Evolutionary conservation across 345 rosid genomes (phyloP).

Genomic region (Capsella bursapastoris): DNA sequence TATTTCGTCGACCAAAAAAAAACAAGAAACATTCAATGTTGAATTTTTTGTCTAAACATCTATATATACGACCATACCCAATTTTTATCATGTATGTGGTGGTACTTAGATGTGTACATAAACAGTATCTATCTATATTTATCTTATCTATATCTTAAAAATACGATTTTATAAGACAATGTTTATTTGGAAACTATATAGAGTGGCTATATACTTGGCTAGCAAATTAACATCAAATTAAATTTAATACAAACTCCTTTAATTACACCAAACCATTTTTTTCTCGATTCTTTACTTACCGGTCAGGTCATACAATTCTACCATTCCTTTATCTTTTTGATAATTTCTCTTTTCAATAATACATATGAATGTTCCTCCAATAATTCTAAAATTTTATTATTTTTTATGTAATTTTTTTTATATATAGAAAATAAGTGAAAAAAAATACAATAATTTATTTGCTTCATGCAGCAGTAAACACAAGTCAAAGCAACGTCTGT

Average conservation of each 20-base stretch:
- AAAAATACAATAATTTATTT: conserved; percentile 6
- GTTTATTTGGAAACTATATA: background rate
- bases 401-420: background rate
- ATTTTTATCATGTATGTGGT: background rate
- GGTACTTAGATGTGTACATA: conserved; percentile 6
- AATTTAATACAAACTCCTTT: background rate
- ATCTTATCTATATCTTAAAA: conserved; percentile 1
- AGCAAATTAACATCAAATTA: conserved; percentile 33
- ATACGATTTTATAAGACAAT: conserved; percentile 13
- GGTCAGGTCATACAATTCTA: conserved; percentile 35
- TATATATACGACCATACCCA: background rate
- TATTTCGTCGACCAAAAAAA: background rate
- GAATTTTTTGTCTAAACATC: background rate
- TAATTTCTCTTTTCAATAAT: background rate
- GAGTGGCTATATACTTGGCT: conserved; percentile 25
- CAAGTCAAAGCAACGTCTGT: conserved; percentile 42
- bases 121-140: conserved; percentile 13
- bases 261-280: conserved; percentile 38
- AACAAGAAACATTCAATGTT: conserved; percentile 33
- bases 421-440: background rate
- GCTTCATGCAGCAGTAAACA: conserved; percentile 22
- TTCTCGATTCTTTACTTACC: conserved; percentile 40
- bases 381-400: background rate
- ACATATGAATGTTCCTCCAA: background rate
- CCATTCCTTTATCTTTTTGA: background rate